Base-by-base conservation (phyloP, 139 green algal species). In the Edaphochlamys debaryana region DNA sequence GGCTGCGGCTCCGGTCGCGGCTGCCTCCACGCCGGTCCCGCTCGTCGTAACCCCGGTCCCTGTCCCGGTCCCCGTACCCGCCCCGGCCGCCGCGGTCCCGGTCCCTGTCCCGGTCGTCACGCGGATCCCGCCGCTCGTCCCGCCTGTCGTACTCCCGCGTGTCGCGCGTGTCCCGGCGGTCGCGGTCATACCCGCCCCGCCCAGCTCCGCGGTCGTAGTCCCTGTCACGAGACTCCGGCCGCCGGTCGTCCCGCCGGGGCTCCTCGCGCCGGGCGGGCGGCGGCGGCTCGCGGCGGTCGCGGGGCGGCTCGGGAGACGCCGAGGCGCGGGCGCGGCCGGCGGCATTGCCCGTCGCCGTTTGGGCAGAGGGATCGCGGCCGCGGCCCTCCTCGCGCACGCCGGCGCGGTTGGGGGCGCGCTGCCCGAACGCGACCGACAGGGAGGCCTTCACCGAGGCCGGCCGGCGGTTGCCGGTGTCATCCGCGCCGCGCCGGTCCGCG, bases 371-470 rank as follows among this genome's bases (percentile, higher is more conserved):
- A 58, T 88, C 73, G 2, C 89, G 69, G 22, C 87, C 90, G 34
- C 90, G 82, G 0, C 90, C 91, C 69, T 95, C 90, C 81, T 98
- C 94, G 0, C 93, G 79, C 0, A 90, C 89, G 19, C 91, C 93
- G 0, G 93, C 89, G 0, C 95, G 88, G 87, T 98, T 98, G 36
- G 96, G 96, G 2, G 96, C 96, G 2, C 95, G 88, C 90, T 99
- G 96, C 2, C 96, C 96, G 67, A 99, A 91, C 0, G 96, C 95
- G 40, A 99, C 96, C 0, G 94, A 98, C 41, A 98, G 87, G 0
- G 94, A 96, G 0, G 94, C 95, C 64, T 91, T 99, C 19, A 99
- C 96, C 6, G 95, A 98, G 0, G 96, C 94, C 0, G 96, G 96
- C 0, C 96, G 89, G 2, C 88, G 80, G 71, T 89, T 89, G 69